phyloP scores from a whole-genome alignment of 164 flowering plant genomes.

The Warburgia ugandensis region DNA sequence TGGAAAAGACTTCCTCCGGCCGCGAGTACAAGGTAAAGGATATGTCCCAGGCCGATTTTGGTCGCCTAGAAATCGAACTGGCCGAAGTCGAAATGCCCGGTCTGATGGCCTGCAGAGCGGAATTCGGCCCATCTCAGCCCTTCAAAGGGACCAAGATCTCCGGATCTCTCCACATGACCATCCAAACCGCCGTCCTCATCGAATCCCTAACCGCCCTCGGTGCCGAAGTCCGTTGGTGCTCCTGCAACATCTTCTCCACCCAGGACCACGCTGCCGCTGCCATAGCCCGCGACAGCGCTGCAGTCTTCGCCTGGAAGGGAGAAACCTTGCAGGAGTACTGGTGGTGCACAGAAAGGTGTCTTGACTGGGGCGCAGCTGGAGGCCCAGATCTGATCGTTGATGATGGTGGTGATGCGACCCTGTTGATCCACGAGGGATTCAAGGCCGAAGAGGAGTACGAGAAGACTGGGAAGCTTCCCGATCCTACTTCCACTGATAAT shows the following conservation, averaged over 20 bases:
- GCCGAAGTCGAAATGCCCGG: slow-evolving; percentile 27
- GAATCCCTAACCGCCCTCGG: slow-evolving; percentile 27
- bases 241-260: slow-evolving; percentile 31
- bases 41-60: slow-evolving; percentile 26
- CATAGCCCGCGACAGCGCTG: slow-evolving; percentile 27
- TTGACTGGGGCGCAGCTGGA: slow-evolving; percentile 28
- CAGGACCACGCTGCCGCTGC: slow-evolving; percentile 28
- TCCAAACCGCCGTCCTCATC: slow-evolving; percentile 29
- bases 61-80: slow-evolving; percentile 25
- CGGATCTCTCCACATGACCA: slow-evolving; percentile 30
- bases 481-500: slow-evolving; percentile 33
- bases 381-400: slow-evolving; percentile 32
- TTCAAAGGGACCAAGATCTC: slow-evolving; percentile 22
- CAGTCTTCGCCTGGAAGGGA: slow-evolving; percentile 26
- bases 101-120: slow-evolving; percentile 21
- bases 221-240: slow-evolving; percentile 32
- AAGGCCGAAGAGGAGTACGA: slow-evolving; percentile 27
- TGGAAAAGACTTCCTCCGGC: slow-evolving; percentile 22
- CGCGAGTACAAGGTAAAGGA: slow-evolving; percentile 26
- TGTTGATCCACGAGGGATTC: slow-evolving; percentile 25
- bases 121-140: slow-evolving; percentile 22
- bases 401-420: slow-evolving; percentile 28
- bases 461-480: slow-evolving; percentile 25
- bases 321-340: slow-evolving; percentile 32
- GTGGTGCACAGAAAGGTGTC: slow-evolving; percentile 32